Conservation (phyloP, 2,329 filamentous ascomycete species). For the Pestalotiopsis sp. region DNA sequence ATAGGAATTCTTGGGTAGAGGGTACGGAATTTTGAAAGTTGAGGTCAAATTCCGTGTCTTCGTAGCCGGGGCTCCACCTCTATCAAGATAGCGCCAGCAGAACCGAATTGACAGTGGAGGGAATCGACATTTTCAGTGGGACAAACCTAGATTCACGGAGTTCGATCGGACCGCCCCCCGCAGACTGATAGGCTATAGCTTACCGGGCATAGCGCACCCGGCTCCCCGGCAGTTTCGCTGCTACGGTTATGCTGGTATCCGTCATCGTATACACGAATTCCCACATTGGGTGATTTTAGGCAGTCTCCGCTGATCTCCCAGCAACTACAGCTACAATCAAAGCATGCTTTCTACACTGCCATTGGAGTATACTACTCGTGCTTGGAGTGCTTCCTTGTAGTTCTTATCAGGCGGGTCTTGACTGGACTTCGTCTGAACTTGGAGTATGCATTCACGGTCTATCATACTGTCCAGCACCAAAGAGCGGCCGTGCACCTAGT, state of each 20-base stretch:
- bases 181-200: neutral
- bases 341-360: neutral
- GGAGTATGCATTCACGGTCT: neutral
- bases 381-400: neutral
- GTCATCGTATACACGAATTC: neutral
- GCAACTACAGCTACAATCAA: neutral
- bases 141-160: neutral
- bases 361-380: neutral
- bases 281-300: neutral
- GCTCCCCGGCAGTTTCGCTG: neutral
- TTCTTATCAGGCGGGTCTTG: neutral
- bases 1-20: neutral
- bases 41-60: constrained; percentile 1
- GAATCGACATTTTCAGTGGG: neutral
- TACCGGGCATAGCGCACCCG: neutral
- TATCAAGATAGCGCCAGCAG: neutral
- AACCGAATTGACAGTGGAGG: neutral
- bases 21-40: neutral
- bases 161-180: constrained; percentile 1
- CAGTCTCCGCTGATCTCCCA: neutral
- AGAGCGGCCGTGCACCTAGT: neutral
- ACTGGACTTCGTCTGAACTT: neutral
- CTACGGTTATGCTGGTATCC: neutral
- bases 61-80: neutral
- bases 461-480: neutral